These are phyloP conservation scores for Malassezia equina DNA, from an alignment of 1,284 basidiomycete genomes.

Conservation along the genomic window DNA sequence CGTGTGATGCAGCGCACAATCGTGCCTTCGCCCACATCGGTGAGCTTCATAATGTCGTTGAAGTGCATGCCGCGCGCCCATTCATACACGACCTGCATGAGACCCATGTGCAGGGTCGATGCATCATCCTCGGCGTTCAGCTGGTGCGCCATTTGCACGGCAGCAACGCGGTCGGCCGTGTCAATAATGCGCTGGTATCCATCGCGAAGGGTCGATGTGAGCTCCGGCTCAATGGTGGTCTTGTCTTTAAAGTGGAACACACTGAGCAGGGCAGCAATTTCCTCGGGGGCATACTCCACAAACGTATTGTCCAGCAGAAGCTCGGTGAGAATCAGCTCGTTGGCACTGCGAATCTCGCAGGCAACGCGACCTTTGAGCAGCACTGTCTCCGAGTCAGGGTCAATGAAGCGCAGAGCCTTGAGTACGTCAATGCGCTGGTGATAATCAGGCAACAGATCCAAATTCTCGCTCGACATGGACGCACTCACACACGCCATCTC, in stretches of 20 bases:
- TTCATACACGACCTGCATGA: conserved; percentile 92
- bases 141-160: conserved; percentile 63
- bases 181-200: conserved; percentile 68
- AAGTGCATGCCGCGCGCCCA: conserved; percentile 99
- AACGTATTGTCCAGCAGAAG: conserved; percentile 91
- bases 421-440: conserved; percentile 84
- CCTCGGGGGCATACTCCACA: conserved; percentile 78
- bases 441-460: conserved; percentile 93
- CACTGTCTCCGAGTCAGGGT: conserved; percentile 68
- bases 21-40: conserved; percentile 91
- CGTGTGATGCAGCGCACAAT: conserved; percentile 93
- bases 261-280: conserved; percentile 91
- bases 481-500: conserved; percentile 55
- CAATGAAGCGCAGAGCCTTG: conserved; percentile 59
- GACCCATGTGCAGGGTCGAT: conserved; percentile 51
- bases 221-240: conserved; percentile 70
- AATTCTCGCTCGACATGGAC: conserved; percentile 66
- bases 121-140: conserved; percentile 50
- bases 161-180: conserved; percentile 72
- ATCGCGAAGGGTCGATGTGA: conserved; percentile 65
- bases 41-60: conserved; percentile 79
- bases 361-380: conserved; percentile 92
- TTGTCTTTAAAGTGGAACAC: conserved; percentile 97
- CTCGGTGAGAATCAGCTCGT: conserved; percentile 77
- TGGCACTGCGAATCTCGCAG: conserved; percentile 96